phyloP scores from a whole-genome alignment of 2,329 filamentous ascomycete genomes.

The Diaporthe vexans region DNA sequence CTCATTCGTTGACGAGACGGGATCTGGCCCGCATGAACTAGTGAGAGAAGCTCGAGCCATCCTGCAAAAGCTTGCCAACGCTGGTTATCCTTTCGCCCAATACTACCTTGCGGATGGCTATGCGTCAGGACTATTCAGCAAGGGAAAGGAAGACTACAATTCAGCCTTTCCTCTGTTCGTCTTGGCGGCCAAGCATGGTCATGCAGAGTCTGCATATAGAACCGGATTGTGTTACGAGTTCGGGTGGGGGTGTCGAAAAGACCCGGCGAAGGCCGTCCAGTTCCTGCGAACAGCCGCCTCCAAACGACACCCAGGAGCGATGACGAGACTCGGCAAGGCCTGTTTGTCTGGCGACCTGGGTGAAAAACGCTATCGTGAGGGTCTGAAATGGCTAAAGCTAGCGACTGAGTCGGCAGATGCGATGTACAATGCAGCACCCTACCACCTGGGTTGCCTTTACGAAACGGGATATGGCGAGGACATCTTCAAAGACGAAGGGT shows the following conservation, averaged over 20 bases:
- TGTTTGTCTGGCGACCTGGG: slow-evolving; percentile 93
- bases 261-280: slow-evolving; percentile 91
- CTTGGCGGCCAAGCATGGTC: slow-evolving; percentile 94
- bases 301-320: slow-evolving; percentile 95
- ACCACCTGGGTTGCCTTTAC: slow-evolving; percentile 89
- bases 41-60: slow-evolving; percentile 91
- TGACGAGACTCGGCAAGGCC: slow-evolving; percentile 91
- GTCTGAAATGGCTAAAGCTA: slow-evolving; percentile 95
- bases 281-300: slow-evolving; percentile 92
- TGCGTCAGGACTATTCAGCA: slow-evolving; percentile 94
- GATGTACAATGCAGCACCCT: slow-evolving; percentile 94
- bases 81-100: slow-evolving; percentile 95
- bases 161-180: slow-evolving; percentile 94
- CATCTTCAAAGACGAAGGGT: slow-evolving; percentile 89
- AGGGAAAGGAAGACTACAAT: slow-evolving; percentile 92
- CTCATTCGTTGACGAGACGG: slow-evolving; percentile 60
- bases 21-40: slow-evolving; percentile 74
- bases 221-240: slow-evolving; percentile 97
- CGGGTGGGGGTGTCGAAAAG: slow-evolving; percentile 94
- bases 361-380: slow-evolving; percentile 87
- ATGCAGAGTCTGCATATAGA: slow-evolving; percentile 95
- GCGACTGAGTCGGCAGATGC: slow-evolving; percentile 89
- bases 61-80: slow-evolving; percentile 86
- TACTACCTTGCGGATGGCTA: slow-evolving; percentile 97
- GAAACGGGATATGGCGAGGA: slow-evolving; percentile 95